A percentile compares a stretch with the other conserved stretches of the same genome.
Conservation (phyloP, 495 filamentous ascomycete species). For the Xylaria scruposa region DNA sequence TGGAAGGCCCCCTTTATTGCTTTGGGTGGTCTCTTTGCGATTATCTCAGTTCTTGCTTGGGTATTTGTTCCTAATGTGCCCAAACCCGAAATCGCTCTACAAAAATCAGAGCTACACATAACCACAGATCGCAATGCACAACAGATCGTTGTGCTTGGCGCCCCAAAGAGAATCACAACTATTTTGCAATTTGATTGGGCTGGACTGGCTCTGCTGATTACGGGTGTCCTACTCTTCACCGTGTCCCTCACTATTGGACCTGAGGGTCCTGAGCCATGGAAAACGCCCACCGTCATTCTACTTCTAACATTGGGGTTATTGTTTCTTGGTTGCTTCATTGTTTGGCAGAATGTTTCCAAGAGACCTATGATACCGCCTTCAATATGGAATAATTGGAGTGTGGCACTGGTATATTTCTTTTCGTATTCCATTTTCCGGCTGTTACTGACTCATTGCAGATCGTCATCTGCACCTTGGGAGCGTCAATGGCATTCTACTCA, state of each 20-base stretch:
- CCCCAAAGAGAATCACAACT: slow-evolving; percentile 48
- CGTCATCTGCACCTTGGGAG: slow-evolving; percentile 39
- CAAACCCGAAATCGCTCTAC: slow-evolving; percentile 25
- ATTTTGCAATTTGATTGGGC: slow-evolving; percentile 45
- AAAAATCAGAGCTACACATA: slow-evolving; percentile 45
- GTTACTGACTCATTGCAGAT: slow-evolving; percentile 27
- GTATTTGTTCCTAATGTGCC: slow-evolving; percentile 36
- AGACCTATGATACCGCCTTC: slow-evolving; percentile 44
- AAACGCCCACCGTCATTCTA: slow-evolving; percentile 62
- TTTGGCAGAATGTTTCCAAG: slow-evolving; percentile 57
- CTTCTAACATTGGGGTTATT: slow-evolving; percentile 61
- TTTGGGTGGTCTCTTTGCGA: slow-evolving; percentile 57
- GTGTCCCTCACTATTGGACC: slow-evolving; percentile 43
- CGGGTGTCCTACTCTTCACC: slow-evolving; percentile 43
- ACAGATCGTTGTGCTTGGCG: slow-evolving; percentile 61
- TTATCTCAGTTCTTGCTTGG: slow-evolving; percentile 34
- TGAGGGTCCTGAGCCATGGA: slow-evolving; percentile 58
- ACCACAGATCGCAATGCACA: slow-evolving; percentile 58
- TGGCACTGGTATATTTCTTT: slow-evolving; percentile 38
- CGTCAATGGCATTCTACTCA: slow-evolving; percentile 49
- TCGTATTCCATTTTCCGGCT: not conserved
- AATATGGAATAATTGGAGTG: slow-evolving; percentile 43
- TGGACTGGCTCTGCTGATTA: slow-evolving; percentile 39
- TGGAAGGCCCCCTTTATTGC: slow-evolving; percentile 68
- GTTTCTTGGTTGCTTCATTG: slow-evolving; percentile 57